Base-by-base conservation (phyloP, 1,284 basidiomycete species). In the Peniophora sp. region DNA sequence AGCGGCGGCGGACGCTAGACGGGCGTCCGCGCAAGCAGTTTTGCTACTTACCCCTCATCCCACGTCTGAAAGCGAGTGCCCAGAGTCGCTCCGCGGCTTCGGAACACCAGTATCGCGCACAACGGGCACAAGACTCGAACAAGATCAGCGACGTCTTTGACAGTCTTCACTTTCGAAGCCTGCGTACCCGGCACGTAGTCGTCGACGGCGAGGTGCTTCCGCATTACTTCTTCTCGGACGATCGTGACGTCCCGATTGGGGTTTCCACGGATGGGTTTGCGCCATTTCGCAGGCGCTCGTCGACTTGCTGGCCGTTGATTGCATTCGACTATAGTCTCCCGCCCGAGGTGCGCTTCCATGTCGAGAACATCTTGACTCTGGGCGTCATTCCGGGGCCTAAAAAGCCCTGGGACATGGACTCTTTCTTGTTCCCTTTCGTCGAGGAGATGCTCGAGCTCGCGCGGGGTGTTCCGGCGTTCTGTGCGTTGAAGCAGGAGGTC, bases 301-400 rank as follows among this genome's bases (percentile, higher is more conserved):
- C 63, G 17, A 73, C 71, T 1, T 61, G 62, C 1, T 75, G 71
- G 73, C 73, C 72, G 0, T 52, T 75, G 10, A 62, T 76, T 36
- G 45, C 71, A 2, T 65, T 70, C 56, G 68, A 69, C 54, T 70
- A 71, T 55, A 74, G 67, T 47, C 61, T 74, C 3, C 64, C 66
- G 11, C 69, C 72, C n/a, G 61, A 68, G 16, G 55, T 61, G 16
- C 59, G 61, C 14, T 61, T 67, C 50, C 65, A 64, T 45, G 56
- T 64, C 3, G 48, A 64, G 2, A 55, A 70, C 51, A 61, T 71
- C 11, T 47, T 75, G 1, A 58, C 56, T 19, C 48, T 74, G n/a
- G 70, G 71, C 9, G 59, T 72, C 16, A 68, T 76, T 41, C 73
- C 73, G 0, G 72, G 73, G 0, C 74, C 72, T 0, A 70, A 68